A percentile compares a stretch with the other conserved stretches of the same genome.
Conservation (phyloP, 441 rosid genomes). For the Manihot esculenta region DNA sequence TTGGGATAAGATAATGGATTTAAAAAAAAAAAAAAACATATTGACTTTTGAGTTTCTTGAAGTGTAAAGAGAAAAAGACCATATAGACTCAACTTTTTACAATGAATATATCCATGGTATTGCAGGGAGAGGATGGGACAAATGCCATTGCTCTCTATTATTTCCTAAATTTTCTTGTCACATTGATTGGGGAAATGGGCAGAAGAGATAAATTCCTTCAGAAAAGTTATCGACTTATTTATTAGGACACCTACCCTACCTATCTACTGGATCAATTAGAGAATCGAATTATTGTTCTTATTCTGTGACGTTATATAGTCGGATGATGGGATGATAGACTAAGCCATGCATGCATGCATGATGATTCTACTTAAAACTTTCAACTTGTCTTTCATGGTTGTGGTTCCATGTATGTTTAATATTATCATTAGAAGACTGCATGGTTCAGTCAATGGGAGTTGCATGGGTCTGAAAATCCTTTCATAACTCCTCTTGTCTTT, state of each 20-base stretch:
- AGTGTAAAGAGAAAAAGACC: constrained; percentile 2
- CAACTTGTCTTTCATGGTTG: no score
- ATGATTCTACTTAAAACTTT: no score
- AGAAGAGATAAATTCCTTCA: background rate
- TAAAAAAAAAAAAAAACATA: background rate
- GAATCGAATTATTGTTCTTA: background rate
- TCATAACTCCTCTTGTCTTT: no score
- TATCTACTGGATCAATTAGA: background rate
- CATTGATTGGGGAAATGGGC: constrained; percentile 10
- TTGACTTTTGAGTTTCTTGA: background rate
- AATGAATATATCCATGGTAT: background rate
- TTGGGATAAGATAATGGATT: no score
- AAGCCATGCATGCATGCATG: no score
- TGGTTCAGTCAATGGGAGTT: no score
- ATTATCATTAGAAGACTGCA: no score
- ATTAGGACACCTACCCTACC: background rate
- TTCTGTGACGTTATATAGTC: background rate
- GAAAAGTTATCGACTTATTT: background rate
- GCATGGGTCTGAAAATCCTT: no score
- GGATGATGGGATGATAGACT: no score
- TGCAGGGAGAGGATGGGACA: constrained; percentile 10
- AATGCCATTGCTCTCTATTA: constrained; percentile 1
- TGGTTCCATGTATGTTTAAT: no score
- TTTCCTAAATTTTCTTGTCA: background rate
- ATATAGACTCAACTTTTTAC: constrained; percentile 2